Conservation (phyloP, 352 stramenopile genomes). For the Globisporangium barbulae region DNA sequence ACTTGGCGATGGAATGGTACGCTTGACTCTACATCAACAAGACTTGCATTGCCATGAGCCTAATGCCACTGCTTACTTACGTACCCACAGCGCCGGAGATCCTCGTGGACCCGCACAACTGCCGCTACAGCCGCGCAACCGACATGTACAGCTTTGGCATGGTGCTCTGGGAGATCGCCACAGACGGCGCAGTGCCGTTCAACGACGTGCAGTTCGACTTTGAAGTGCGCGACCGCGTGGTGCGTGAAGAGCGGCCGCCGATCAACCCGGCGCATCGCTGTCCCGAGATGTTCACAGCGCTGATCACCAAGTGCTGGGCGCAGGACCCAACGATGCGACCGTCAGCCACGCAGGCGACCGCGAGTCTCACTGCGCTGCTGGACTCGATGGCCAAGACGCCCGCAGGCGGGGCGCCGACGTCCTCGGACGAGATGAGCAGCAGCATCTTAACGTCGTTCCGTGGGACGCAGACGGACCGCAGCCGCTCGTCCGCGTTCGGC, state of each 20-base stretch:
- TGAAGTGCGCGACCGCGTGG: constrained; percentile 58
- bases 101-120: constrained; percentile 63
- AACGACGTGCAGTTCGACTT: constrained; percentile 62
- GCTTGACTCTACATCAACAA: neutral
- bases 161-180: constrained; percentile 67
- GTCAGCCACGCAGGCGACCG: constrained; percentile 40
- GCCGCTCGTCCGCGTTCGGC: constrained; percentile 35
- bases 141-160: constrained; percentile 80
- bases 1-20: constrained; percentile 67
- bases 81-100: constrained; percentile 52
- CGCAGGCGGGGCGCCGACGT: constrained; percentile 26
- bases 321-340: constrained; percentile 50
- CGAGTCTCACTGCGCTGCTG: constrained; percentile 52
- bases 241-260: constrained; percentile 48
- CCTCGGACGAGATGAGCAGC: constrained; percentile 46
- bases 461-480: constrained; percentile 27
- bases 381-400: constrained; percentile 45
- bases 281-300: constrained; percentile 51
- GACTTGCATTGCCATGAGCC: neutral
- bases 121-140: constrained; percentile 63
- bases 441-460: constrained; percentile 57
- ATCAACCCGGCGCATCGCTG: constrained; percentile 32
- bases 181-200: constrained; percentile 61
- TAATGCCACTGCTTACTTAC: neutral
- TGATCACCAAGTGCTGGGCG: constrained; percentile 63